These are phyloP conservation scores for Fusarium verrucosum DNA, from an alignment of 2,329 filamentous ascomycete species.

Conservation along the genomic window DNA sequence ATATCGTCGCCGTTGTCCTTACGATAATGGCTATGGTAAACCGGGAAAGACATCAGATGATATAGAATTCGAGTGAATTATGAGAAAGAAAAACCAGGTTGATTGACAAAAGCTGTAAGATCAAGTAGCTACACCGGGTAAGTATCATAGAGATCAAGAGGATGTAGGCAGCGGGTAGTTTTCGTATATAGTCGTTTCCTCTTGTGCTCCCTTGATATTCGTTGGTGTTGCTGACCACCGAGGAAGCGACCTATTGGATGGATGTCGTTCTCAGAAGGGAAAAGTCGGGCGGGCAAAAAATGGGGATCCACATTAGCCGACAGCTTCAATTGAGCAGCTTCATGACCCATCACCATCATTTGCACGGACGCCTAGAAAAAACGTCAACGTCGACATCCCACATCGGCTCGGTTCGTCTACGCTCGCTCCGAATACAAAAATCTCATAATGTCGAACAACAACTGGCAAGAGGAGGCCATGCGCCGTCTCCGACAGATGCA, in stretches of 20 bases:
- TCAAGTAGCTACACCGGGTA: too few relatives aligned
- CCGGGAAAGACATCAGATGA: too few relatives aligned
- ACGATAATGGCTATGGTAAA: too few relatives aligned
- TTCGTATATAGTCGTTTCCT: neutral
- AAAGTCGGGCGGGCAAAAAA: slow-evolving; percentile 39
- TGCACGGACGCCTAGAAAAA: slow-evolving; percentile 26
- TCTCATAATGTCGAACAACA: slow-evolving; percentile 49
- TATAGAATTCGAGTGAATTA: too few relatives aligned
- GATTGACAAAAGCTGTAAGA: too few relatives aligned
- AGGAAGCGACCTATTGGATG: slow-evolving; percentile 2
- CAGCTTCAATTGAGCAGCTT: slow-evolving; percentile 44
- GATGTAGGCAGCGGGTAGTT: too few relatives aligned
- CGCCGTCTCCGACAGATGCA: slow-evolving; percentile 61
- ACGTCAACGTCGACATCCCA: slow-evolving; percentile 25
- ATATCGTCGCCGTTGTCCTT: too few relatives aligned
- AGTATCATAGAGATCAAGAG: too few relatives aligned
- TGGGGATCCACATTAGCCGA: slow-evolving; percentile 38
- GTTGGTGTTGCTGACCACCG: slow-evolving; percentile 5
- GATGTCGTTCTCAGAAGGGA: slow-evolving; percentile 26
- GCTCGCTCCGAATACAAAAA: slow-evolving; percentile 8
- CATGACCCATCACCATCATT: slow-evolving; percentile 37
- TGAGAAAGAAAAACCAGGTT: too few relatives aligned
- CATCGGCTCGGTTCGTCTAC: slow-evolving; percentile 22
- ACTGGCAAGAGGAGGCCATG: slow-evolving; percentile 62
- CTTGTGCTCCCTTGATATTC: neutral